phyloP scores from a whole-genome alignment of 2,329 filamentous ascomycete genomes.

The Ilyonectria robusta region DNA sequence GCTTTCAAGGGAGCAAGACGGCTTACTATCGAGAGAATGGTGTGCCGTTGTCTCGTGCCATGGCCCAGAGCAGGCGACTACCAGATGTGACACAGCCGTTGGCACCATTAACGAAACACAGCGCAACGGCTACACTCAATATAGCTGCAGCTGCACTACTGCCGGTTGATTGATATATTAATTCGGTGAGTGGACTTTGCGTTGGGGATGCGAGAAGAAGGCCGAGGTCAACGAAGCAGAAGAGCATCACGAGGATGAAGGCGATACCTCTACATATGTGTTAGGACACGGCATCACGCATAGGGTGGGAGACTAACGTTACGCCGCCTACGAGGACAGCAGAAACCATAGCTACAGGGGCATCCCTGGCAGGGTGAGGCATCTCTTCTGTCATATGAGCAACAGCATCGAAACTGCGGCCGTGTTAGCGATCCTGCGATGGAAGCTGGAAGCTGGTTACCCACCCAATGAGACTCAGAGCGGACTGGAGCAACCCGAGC shows the following conservation, averaged over 20 bases:
- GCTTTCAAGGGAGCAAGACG: neutral
- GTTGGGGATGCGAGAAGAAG: slow-evolving; percentile 55
- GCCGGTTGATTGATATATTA: slow-evolving; percentile 59
- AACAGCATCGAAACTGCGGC: slow-evolving; percentile 57
- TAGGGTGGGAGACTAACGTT: slow-evolving; percentile 50
- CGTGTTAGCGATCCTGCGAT: neutral
- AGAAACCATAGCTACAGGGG: slow-evolving; percentile 56
- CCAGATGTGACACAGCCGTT: slow-evolving; percentile 60
- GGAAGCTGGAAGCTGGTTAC: fast-evolving
- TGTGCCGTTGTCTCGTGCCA: slow-evolving; percentile 61
- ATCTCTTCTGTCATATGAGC: slow-evolving; percentile 64
- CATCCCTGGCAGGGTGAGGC: slow-evolving; percentile 56
- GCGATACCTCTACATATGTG: slow-evolving; percentile 47
- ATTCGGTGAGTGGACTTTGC: slow-evolving; percentile 61
- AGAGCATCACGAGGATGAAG: slow-evolving; percentile 60
- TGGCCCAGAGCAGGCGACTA: slow-evolving; percentile 60
- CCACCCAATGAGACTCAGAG: slow-evolving; percentile 51
- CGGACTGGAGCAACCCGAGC: slow-evolving; percentile 60
- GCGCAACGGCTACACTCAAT: slow-evolving; percentile 56
- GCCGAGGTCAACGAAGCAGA: slow-evolving; percentile 57
- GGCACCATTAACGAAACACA: slow-evolving; percentile 63
- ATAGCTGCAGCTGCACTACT: slow-evolving; percentile 57
- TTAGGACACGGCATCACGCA: neutral
- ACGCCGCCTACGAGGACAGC: slow-evolving; percentile 59
- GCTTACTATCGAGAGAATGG: slow-evolving; percentile 48